Evolutionary conservation across 768 basidiomycete species (phyloP).

Genomic region (Psilocybe cyanescens): DNA sequence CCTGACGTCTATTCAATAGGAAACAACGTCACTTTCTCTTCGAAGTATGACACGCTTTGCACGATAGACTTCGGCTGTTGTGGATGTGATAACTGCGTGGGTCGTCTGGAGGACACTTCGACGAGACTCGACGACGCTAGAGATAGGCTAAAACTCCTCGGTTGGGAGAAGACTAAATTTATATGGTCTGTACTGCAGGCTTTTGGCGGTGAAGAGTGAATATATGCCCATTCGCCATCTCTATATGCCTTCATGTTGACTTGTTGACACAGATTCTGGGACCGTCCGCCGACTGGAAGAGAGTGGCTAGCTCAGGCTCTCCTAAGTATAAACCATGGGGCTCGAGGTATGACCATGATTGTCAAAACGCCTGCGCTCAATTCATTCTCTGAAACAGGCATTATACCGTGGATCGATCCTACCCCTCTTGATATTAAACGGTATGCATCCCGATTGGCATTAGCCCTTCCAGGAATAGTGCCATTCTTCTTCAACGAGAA

Average conservation of each 20-base stretch:
- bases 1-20: constrained; percentile 43
- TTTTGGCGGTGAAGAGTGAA: constrained; percentile 45
- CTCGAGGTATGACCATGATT: constrained; percentile 32
- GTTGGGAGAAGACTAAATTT: constrained; percentile 49
- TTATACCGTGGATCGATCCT: constrained; percentile 46
- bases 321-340: constrained; percentile 56
- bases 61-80: constrained; percentile 55
- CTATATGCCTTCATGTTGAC: not conserved
- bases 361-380: not conserved
- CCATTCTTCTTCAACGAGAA: constrained; percentile 8
- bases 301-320: constrained; percentile 56
- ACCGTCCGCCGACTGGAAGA: constrained; percentile 47
- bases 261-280: constrained; percentile 47
- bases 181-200: constrained; percentile 65
- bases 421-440: constrained; percentile 41
- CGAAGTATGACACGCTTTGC: constrained; percentile 51
- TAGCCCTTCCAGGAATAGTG: constrained; percentile 24
- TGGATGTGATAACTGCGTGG: constrained; percentile 65
- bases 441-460: constrained; percentile 36
- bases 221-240: not conserved
- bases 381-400: constrained; percentile 15
- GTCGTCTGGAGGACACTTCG: constrained; percentile 54
- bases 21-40: constrained; percentile 46
- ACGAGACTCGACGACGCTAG: constrained; percentile 51
- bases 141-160: constrained; percentile 43